These are phyloP conservation scores for Trametes sp. DNA, from an alignment of 1,284 basidiomycete genomes.

Conservation along the genomic window DNA sequence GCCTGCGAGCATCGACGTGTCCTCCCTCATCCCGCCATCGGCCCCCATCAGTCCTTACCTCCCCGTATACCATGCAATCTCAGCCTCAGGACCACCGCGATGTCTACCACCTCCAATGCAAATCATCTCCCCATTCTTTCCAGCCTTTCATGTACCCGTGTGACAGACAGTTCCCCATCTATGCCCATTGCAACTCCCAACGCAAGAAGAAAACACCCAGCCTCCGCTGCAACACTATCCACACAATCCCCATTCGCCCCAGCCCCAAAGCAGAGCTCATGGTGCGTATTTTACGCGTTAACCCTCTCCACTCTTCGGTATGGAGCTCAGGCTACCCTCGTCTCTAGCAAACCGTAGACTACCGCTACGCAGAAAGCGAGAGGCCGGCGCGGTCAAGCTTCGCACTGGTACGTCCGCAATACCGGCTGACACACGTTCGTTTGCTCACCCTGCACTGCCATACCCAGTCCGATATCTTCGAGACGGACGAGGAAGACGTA, in stretches of 20 bases:
- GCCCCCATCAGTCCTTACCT: constrained; percentile 16
- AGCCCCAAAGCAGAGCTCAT: constrained; percentile 26
- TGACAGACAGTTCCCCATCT: constrained; percentile 31
- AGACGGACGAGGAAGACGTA: constrained; percentile 43
- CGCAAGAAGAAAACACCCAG: constrained; percentile 11
- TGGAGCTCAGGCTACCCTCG: neutral
- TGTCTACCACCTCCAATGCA: constrained; percentile 23
- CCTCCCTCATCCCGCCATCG: constrained; percentile 6
- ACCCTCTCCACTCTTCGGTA: too few relatives aligned
- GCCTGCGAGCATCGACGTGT: constrained; percentile 4
- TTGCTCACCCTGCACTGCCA: neutral
- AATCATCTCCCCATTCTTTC: constrained; percentile 21
- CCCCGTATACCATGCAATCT: constrained; percentile 23
- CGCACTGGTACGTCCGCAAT: constrained; percentile 28
- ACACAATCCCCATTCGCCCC: neutral
- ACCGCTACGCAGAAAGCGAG: constrained; percentile 21
- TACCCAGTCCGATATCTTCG: constrained; percentile 37
- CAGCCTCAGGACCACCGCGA: constrained; percentile 9
- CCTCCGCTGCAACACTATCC: constrained; percentile 11
- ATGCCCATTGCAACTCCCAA: constrained; percentile 29
- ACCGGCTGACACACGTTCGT: neutral
- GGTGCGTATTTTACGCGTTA: constrained; percentile 9
- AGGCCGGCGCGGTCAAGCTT: constrained; percentile 29
- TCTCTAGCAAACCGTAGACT: constrained; percentile 32
- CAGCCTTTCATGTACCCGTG: constrained; percentile 18